A percentile compares a stretch with the other conserved stretches of the same genome.
phyloP scores from a whole-genome alignment of 805 yeast species.

The Kurtzmaniella cleridarum region DNA sequence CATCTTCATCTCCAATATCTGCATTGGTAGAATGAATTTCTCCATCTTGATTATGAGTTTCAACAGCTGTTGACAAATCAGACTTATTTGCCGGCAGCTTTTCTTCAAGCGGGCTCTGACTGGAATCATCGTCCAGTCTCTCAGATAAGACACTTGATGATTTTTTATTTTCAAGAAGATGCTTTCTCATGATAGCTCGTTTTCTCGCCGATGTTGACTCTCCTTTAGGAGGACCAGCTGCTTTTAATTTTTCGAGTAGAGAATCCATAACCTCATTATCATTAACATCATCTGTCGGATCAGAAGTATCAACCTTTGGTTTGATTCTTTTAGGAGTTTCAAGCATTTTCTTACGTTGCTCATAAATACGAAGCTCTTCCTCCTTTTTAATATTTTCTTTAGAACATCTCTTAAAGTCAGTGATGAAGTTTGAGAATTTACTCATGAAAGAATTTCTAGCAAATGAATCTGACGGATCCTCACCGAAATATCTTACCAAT shows the following conservation, averaged over 20 bases:
- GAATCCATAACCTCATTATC: conserved; percentile 72
- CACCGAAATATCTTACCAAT: conserved; percentile 69
- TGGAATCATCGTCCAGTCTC: conserved; percentile 7
- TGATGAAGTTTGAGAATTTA: conserved; percentile 54
- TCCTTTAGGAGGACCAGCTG: conserved; percentile 73
- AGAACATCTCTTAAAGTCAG: conserved; percentile 60
- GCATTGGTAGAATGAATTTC: not conserved
- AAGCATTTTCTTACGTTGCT: conserved; percentile 63
- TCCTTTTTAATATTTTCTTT: conserved; percentile 61
- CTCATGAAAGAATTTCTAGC: conserved; percentile 57
- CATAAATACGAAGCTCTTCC: conserved; percentile 65
- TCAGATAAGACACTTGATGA: not conserved
- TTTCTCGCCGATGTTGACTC: conserved; percentile 79
- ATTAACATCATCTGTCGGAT: conserved; percentile 33
- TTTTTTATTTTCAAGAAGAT: conserved; percentile 38
- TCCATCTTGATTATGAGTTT: not conserved
- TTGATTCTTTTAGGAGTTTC: conserved; percentile 38
- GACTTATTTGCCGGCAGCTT: not conserved
- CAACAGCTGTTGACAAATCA: not conserved
- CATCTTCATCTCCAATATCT: conserved; percentile 29
- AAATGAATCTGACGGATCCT: conserved; percentile 51
- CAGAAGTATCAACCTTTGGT: conserved; percentile 10
- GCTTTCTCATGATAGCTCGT: conserved; percentile 69
- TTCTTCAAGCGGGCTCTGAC: conserved; percentile 4
- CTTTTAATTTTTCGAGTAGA: conserved; percentile 77